Base-by-base conservation (phyloP, 225 moss, liverwort and hornwort genomes). In the Neckera pumila region DNA sequence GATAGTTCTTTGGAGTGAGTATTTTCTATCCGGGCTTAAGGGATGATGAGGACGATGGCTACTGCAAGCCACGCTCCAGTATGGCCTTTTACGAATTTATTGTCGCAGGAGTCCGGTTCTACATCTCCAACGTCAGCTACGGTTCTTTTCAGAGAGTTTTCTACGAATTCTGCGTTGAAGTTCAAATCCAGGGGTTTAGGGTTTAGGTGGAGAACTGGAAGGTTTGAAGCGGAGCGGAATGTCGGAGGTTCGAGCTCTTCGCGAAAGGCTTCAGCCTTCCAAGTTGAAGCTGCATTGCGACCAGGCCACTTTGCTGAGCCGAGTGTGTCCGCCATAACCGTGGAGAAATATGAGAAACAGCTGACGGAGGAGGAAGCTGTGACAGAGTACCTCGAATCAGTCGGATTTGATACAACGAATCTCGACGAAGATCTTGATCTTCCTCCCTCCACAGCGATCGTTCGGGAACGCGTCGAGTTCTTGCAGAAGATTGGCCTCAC, bases 381-480 rank as follows among this genome's bases (percentile, higher is more conserved):
- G 40, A 88, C 90, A 47, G 90, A 91, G 79, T 96, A 96, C 69
- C 90, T 97, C n/a, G 89, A 93, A 38, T 84, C 90, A 27, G 86
- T 91, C 49, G 92, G 92, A 26, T 89, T 96, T 77, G 95, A 95
- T 58, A 90, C 92, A 18, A 53, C 57, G 21, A 93, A 94, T 88
- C 89, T 96, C 49, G 92, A 95, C 54, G 92, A 95, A 85, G 89
- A 89, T 17, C 91, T 97, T 14, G 92, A 91, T 59, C 96, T 97
- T 90, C 97, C 97, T 38, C 90, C 93, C 36, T 96, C 97, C 11
- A 43, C 95, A 73, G 86, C 82, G 56, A 81, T 97, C 25, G 95
- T 97, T 87, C 88, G 71, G 66, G 97, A 97, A 89, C 93, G 97
- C 86, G 78, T 97, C 22, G 88, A 92, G 69, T 97, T 97, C 79